Base-by-base conservation (phyloP, 176 grass and related monocot species). In the Metroxylon sagu region DNA sequence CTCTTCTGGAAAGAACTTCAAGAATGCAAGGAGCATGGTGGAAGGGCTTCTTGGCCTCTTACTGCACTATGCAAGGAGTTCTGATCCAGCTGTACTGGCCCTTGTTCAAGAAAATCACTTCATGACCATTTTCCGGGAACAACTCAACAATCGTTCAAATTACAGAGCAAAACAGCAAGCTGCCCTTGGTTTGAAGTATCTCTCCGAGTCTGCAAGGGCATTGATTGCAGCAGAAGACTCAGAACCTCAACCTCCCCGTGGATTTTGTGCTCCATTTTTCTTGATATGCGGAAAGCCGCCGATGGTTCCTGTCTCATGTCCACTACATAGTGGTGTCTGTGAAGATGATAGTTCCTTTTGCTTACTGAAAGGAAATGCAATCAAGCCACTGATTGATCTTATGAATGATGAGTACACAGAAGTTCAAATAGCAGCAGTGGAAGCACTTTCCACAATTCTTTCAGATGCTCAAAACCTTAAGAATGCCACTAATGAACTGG, bases 151-250 rank as follows among this genome's bases (percentile, higher is more conserved):
- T 12, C 49, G 4, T 19, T 53, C 63, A 5, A 49, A 53, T 53
- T 30, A 26, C 17, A 66, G 50, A 66, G 49, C 18, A 25, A 66
- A 53, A 25, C 48, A 66, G 26, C 48, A 16, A 66, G 63, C 63
- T 19, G 63, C 26, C 1, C 23, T 66, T 66, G 63, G 63, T 66
- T 50, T 66, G 48, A 66, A 66, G 50, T 66, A 66, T 26, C 63
- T 66, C 16, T 66, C 63, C 19, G 63, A 30, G 25, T 53, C 25
- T 18, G 50, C 21, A 53, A 66, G 48, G 16, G 49, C 16, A 29
- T 66, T 17, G 8, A 17, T 29, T 29, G 50, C 49, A 7, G 29
- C 48, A 14, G 63, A 28, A 8, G 35, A 48, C 27, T 18, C 49
- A 8, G 63, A 66, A 66, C 48, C 63, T 66, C 63, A 66, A 53